Evolutionary conservation across 2,329 filamentous ascomycete species (phyloP), one percentile per base, ranked within the genome.

Genomic region (Leptodontidium sp.): DNA sequence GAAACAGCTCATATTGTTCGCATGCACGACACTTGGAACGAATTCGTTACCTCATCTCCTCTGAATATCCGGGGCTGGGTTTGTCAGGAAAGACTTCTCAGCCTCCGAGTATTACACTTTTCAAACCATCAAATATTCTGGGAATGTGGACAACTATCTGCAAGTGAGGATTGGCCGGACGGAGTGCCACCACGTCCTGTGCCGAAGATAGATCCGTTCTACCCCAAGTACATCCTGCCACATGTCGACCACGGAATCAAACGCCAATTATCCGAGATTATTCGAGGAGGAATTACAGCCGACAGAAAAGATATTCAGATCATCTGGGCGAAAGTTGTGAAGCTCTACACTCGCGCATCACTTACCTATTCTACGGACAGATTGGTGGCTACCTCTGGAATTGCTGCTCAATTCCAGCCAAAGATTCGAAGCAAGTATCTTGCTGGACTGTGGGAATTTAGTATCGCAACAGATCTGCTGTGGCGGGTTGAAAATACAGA

Each of bases 331-430:
- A 52, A 52, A 26, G 49, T 52, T 52, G n/a, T 52, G 49, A 52
- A 52, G 21, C 49, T 52, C 49, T 52, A 52, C 49, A 26, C 49
- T 11, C 49, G 49, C 4, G 49, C 49, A 26, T 29, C 21, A 9
- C 49, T 52, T 6, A 52, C 49, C 9, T 52, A 24, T 52, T 11
- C n/a, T 24, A 52, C 21, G 1, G 49, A 26, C 11, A 52, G 24
- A 52, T 8, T 52, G 49, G 21, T 52, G 21, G 21, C 49, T 24
- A 26, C 14, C 11, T 52, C 21, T 26, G 21, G 21, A 24, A 52
- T 52, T 52, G 49, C 49, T 24, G 49, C 49, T 14, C 49, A 24
- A 26, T 52, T 52, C 21, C 49, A 52, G 49, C 49, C 49, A 12
- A 21, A 52, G 2, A 24, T 52, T 11, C 2, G 11, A 4, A 24